Percentiles rank a stretch among this genome's conserved stretches.
Conservation (phyloP, 768 basidiomycete genomes). For the Scleroderma bovista region DNA sequence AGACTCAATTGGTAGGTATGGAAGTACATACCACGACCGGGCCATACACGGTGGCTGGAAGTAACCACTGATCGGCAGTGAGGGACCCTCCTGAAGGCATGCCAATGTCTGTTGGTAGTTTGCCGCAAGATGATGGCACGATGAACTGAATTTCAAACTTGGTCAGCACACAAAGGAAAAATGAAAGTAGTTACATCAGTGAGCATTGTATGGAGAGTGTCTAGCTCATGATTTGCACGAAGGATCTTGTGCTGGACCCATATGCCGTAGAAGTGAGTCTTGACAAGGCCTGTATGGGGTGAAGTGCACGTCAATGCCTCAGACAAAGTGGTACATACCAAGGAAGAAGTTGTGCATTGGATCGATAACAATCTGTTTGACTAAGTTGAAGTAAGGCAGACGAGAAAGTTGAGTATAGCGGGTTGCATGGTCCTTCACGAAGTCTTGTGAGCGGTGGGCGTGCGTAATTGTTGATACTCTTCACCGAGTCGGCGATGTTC, state of each 20-base stretch:
- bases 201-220: not conserved
- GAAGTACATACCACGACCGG: constrained; percentile 26
- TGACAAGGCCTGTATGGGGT: constrained; percentile 18
- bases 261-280: constrained; percentile 25
- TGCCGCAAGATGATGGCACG: not conserved
- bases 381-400: constrained; percentile 26
- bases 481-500: constrained; percentile 10
- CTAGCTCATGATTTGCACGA: constrained; percentile 1
- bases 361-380: constrained; percentile 24
- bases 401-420: constrained; percentile 22
- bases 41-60: constrained; percentile 22
- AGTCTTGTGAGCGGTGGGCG: constrained; percentile 7
- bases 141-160: not conserved
- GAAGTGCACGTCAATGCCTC: not conserved
- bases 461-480: constrained; percentile 5
- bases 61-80: constrained; percentile 31
- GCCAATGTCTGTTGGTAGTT: constrained; percentile 22
- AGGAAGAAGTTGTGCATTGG: constrained; percentile 32
- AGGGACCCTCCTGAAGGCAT: constrained; percentile 30
- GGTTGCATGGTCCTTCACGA: constrained; percentile 10
- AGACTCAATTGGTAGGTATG: too few relatives aligned
- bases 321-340: constrained; percentile 5
- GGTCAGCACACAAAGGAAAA: too few relatives aligned
- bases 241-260: constrained; percentile 22
- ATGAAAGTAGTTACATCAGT: not conserved